Conservation (phyloP, 108 stramenopile species). For the Nitzschia sp. region DNA sequence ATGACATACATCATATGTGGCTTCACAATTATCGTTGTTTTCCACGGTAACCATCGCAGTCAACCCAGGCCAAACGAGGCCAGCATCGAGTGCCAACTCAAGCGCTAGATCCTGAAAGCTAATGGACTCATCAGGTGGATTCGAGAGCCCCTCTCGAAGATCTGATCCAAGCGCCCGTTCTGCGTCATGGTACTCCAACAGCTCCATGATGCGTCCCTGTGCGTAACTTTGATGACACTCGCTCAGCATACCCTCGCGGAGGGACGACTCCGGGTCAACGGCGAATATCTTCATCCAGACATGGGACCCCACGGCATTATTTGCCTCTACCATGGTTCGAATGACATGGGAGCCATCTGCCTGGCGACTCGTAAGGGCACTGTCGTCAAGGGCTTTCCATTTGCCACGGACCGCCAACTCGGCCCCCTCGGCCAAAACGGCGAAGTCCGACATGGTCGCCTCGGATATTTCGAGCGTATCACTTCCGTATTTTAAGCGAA, state of each 20-base stretch:
- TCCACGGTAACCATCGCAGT: conserved; percentile 17
- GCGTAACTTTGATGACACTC: conserved; percentile 15
- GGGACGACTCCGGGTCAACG: background rate
- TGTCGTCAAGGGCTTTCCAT: background rate
- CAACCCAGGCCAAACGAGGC: conserved; percentile 14
- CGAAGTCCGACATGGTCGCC: background rate
- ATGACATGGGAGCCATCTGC: background rate
- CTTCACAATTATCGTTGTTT: background rate
- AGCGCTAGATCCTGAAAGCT: background rate
- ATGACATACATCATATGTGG: background rate
- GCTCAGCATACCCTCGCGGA: background rate
- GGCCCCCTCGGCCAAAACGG: background rate
- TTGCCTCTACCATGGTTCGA: background rate
- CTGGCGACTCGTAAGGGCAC: background rate
- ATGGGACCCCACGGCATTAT: background rate
- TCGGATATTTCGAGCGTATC: background rate
- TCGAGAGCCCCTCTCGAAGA: background rate
- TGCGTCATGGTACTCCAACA: conserved; percentile 2
- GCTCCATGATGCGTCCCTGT: background rate
- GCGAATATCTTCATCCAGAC: background rate
- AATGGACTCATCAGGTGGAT: background rate
- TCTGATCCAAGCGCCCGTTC: conserved; percentile 6
- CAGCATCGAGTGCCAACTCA: background rate
- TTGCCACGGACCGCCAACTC: conserved; percentile 5
- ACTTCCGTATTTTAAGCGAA: background rate